phyloP scores from a whole-genome alignment of 1,284 basidiomycete species.

The Uromyces viciae-fabae region DNA sequence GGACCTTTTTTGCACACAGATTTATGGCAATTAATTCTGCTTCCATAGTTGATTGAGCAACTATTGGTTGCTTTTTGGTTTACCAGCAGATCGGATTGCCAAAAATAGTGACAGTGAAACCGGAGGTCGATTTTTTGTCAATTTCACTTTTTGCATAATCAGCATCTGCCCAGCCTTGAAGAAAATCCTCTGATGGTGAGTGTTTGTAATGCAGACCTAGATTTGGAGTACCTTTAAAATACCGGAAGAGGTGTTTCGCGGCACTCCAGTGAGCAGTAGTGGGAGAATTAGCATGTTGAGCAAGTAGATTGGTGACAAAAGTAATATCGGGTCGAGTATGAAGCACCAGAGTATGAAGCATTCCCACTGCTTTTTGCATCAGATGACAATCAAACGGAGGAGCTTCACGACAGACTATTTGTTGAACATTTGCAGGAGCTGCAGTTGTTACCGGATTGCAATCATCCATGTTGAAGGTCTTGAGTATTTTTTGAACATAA shows the following conservation, averaged over 20 bases:
- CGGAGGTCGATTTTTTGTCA: background rate
- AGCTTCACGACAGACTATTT: background rate
- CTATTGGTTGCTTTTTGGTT: background rate
- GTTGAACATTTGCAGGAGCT: background rate
- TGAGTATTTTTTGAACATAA: background rate
- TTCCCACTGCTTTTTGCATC: constrained; percentile 2
- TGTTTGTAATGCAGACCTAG: background rate
- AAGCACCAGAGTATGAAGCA: background rate
- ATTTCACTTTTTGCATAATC: background rate
- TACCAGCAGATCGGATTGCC: background rate
- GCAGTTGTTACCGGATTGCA: background rate
- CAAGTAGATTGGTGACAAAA: background rate
- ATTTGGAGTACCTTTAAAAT: background rate
- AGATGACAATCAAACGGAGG: background rate
- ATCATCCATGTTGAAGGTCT: background rate
- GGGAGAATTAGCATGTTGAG: background rate
- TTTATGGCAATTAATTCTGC: background rate
- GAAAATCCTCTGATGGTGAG: background rate
- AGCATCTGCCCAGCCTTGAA: constrained; percentile 12
- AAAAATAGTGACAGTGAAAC: background rate
- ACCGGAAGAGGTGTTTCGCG: background rate
- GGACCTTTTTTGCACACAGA: constrained; percentile 5
- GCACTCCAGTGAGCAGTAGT: background rate
- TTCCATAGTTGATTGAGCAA: constrained; percentile 21
- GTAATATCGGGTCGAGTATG: constrained; percentile 15